These are phyloP conservation scores for Russula earlei DNA, from an alignment of 768 basidiomycete genomes.

Conservation along the genomic window DNA sequence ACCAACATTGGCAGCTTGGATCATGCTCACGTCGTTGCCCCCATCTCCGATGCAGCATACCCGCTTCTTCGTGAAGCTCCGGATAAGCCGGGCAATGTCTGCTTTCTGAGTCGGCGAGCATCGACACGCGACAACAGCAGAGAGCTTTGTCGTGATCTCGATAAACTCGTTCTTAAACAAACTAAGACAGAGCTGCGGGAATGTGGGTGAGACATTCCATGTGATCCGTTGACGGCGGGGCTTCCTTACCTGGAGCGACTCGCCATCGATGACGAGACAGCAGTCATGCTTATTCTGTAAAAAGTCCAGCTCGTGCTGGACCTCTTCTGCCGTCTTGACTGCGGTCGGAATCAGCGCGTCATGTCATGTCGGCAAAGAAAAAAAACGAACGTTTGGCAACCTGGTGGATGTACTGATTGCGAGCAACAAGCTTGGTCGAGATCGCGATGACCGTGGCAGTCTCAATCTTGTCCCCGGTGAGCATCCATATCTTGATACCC, in stretches of 20 bases:
- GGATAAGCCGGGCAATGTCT: constrained; percentile 90
- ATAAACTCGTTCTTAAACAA: constrained; percentile 92
- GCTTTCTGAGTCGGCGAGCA: constrained; percentile 99
- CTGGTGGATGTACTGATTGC: constrained; percentile 97
- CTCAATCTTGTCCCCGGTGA: constrained; percentile 98
- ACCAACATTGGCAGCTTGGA: constrained; percentile 98
- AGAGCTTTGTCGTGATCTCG: constrained; percentile 90
- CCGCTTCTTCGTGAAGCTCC: constrained; percentile 82
- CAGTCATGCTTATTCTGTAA: constrained; percentile 92
- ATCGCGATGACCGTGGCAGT: constrained; percentile 98
- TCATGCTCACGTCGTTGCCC: constrained; percentile 99
- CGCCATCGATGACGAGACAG: constrained; percentile 96
- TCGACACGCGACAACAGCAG: constrained; percentile 93
- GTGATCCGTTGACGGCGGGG: not conserved
- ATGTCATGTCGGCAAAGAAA: not conserved
- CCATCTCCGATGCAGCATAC: constrained; percentile 99
- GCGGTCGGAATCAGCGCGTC: not conserved
- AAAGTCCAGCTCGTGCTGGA: constrained; percentile 84
- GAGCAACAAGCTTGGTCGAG: constrained; percentile 89
- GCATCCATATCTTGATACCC: constrained; percentile 99
- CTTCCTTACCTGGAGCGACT: constrained; percentile 75
- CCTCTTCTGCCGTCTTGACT: constrained; percentile 84
- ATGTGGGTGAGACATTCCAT: not conserved
- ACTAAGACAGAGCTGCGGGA: constrained; percentile 71
- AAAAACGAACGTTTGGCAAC: constrained; percentile 70